Evolutionary conservation across 495 filamentous ascomycete species (phyloP).

Genomic region (Collariella sp.): DNA sequence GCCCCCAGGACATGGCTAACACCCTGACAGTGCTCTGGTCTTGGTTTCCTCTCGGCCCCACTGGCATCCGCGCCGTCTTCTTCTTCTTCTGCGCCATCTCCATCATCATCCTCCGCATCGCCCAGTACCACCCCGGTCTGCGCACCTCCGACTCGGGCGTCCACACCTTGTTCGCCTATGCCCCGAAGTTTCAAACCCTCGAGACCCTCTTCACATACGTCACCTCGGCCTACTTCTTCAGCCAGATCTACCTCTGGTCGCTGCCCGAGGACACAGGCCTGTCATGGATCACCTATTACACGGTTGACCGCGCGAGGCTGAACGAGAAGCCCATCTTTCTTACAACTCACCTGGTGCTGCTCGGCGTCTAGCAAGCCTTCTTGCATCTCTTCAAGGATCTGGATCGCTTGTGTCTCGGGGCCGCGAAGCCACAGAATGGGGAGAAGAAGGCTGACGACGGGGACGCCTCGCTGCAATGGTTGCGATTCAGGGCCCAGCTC

Average conservation of each 20-base stretch:
- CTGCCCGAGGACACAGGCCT: constrained; percentile 54
- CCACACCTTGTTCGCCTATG: constrained; percentile 49
- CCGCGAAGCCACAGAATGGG: constrained; percentile 21
- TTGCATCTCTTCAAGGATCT: constrained; percentile 66
- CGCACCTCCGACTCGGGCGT: constrained; percentile 62
- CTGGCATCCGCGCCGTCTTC: constrained; percentile 65
- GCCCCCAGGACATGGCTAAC: neutral
- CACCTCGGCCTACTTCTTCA: constrained; percentile 75
- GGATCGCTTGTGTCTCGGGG: constrained; percentile 55
- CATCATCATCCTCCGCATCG: constrained; percentile 68
- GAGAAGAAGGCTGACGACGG: constrained; percentile 19
- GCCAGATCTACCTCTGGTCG: constrained; percentile 74
- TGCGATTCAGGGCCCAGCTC: constrained; percentile 26
- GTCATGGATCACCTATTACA: constrained; percentile 56
- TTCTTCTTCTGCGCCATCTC: constrained; percentile 65
- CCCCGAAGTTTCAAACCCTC: constrained; percentile 48
- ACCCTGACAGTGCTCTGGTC: constrained; percentile 60
- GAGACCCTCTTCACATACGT: constrained; percentile 64
- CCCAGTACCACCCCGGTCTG: constrained; percentile 68
- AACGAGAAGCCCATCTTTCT: constrained; percentile 87
- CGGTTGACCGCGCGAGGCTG: constrained; percentile 62
- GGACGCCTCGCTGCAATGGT: constrained; percentile 17
- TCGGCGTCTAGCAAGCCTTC: constrained; percentile 60
- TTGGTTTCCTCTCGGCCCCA: constrained; percentile 73
- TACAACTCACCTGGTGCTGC: constrained; percentile 54